A percentile compares a stretch with the other conserved stretches of the same genome.
phyloP scores from a whole-genome alignment of 2,329 filamentous ascomycete genomes.

The Aphanocladium album region DNA sequence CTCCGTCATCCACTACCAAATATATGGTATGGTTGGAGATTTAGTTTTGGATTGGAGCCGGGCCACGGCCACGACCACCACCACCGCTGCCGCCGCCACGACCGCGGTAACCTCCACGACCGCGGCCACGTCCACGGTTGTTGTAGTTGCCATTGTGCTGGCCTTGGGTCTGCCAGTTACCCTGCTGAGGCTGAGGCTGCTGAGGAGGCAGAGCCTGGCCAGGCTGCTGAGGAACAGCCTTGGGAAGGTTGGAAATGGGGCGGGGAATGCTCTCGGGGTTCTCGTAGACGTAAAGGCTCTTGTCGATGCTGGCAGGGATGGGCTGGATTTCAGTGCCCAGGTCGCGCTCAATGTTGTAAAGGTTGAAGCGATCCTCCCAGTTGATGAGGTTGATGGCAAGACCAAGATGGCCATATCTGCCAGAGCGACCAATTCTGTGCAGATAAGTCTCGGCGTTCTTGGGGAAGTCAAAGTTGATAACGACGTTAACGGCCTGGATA shows the following conservation, averaged over 20 bases:
- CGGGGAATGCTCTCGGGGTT: slow-evolving; percentile 91
- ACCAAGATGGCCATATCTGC: slow-evolving; percentile 93
- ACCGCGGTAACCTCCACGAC: slow-evolving; percentile 33
- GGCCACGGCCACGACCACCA: slow-evolving; percentile 24
- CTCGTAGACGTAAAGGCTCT: slow-evolving; percentile 97
- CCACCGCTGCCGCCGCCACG: slow-evolving; percentile 24
- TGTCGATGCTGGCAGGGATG: slow-evolving; percentile 93
- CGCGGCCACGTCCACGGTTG: slow-evolving; percentile 34
- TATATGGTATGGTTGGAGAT: slow-evolving; percentile 21
- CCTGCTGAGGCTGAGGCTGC: slow-evolving; percentile 27
- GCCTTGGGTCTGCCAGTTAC: slow-evolving; percentile 38
- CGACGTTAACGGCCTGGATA: slow-evolving; percentile 98
- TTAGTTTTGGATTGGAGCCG: slow-evolving; percentile 32
- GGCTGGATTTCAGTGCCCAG: slow-evolving; percentile 95
- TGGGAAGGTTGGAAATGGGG: slow-evolving; percentile 54
- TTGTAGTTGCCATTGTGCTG: slow-evolving; percentile 33
- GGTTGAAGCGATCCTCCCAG: slow-evolving; percentile 97
- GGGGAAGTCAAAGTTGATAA: slow-evolving; percentile 99
- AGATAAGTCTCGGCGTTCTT: slow-evolving; percentile 99
- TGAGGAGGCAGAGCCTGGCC: slow-evolving; percentile 24
- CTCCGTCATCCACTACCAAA: slow-evolving; percentile 22
- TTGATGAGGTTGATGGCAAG: slow-evolving; percentile 98
- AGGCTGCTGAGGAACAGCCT: slow-evolving; percentile 21
- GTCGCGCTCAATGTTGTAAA: slow-evolving; percentile 98
- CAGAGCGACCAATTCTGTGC: slow-evolving; percentile 95